Percentiles rank a stretch among this genome's conserved stretches.
These are phyloP conservation scores for Cercis canadensis DNA, from an alignment of 306 rosid genomes.

Conservation along the genomic window DNA sequence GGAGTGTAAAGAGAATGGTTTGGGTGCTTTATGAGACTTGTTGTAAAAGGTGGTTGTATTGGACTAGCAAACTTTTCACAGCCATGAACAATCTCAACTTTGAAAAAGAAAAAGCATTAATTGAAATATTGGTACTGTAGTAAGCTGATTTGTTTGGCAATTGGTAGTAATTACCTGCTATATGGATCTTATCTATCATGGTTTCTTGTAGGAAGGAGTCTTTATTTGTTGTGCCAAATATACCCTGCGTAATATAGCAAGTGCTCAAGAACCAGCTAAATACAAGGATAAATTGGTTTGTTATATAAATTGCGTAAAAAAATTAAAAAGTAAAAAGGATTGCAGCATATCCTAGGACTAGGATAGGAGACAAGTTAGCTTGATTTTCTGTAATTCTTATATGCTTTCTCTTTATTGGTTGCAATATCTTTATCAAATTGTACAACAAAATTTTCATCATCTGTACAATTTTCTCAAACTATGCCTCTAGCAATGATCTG, in stretches of 20 bases:
- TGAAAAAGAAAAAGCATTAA: conserved; percentile 14
- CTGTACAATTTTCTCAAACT: conserved; percentile 48
- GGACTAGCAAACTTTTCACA: conserved; percentile 3
- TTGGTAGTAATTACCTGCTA: not conserved
- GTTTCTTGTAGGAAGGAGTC: not conserved
- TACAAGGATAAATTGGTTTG: too few relatives aligned
- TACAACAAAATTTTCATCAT: too few relatives aligned
- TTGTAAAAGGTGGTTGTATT: conserved; percentile 26
- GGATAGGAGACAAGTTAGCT: not conserved
- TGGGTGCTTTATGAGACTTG: conserved; percentile 23
- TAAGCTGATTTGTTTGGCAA: not conserved
- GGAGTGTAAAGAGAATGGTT: conserved; percentile 15
- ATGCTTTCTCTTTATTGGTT: too few relatives aligned
- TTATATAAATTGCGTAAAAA: too few relatives aligned
- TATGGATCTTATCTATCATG: conserved; percentile 26
- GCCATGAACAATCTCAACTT: conserved; percentile 20
- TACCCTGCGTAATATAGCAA: not conserved
- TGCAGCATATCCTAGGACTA: not conserved
- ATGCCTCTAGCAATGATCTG: conserved; percentile 36
- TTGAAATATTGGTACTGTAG: conserved; percentile 21
- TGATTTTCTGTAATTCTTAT: conserved; percentile 19
- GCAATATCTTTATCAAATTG: too few relatives aligned
- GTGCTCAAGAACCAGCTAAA: too few relatives aligned
- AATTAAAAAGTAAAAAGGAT: too few relatives aligned
- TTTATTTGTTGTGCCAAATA: not conserved